A percentile compares a stretch with the other conserved stretches of the same genome.
Conservation (phyloP, 805 yeast species). For the Cyberlindnera misumaiensis region DNA sequence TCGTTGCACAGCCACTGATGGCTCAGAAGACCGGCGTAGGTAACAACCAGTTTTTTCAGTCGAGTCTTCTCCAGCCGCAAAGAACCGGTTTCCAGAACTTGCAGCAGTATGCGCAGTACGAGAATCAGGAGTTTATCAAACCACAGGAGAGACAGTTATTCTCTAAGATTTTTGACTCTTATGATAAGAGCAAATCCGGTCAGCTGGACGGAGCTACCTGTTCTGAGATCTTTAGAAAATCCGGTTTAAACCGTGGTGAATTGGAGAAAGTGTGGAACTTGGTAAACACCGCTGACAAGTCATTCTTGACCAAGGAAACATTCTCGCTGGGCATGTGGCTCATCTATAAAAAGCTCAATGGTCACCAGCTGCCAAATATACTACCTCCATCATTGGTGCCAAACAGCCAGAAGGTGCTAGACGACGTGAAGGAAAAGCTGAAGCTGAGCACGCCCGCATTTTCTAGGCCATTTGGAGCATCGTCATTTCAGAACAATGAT, state of each 20-base stretch:
- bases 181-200: slow-evolving; percentile 70
- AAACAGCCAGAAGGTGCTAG: slow-evolving; percentile 70
- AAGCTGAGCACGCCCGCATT: slow-evolving; percentile 17
- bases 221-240: slow-evolving; percentile 79
- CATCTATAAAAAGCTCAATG: slow-evolving; percentile 84
- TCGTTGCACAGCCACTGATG: slow-evolving; percentile 30
- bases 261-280: slow-evolving; percentile 88
- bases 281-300: slow-evolving; percentile 76
- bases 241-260: slow-evolving; percentile 81
- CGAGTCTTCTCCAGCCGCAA: slow-evolving; percentile 26
- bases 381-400: slow-evolving; percentile 90
- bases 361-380: slow-evolving; percentile 72
- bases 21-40: slow-evolving; percentile 62
- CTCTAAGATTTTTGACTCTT: slow-evolving; percentile 80
- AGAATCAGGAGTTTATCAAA: slow-evolving; percentile 59
- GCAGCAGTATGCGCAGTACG: slow-evolving; percentile 21
- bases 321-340: slow-evolving; percentile 97
- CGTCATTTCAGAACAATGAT: slow-evolving; percentile 72
- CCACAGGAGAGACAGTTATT: slow-evolving; percentile 82
- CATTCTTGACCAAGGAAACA: slow-evolving; percentile 80
- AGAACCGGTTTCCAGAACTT: slow-evolving; percentile 25
- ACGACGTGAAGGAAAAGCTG: slow-evolving; percentile 57
- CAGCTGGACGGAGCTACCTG: slow-evolving; percentile 75
- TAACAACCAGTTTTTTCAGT: slow-evolving; percentile 32
- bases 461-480: slow-evolving; percentile 20